phyloP scores from a whole-genome alignment of 2,329 filamentous ascomycete genomes.

The Cladosporium sp. region DNA sequence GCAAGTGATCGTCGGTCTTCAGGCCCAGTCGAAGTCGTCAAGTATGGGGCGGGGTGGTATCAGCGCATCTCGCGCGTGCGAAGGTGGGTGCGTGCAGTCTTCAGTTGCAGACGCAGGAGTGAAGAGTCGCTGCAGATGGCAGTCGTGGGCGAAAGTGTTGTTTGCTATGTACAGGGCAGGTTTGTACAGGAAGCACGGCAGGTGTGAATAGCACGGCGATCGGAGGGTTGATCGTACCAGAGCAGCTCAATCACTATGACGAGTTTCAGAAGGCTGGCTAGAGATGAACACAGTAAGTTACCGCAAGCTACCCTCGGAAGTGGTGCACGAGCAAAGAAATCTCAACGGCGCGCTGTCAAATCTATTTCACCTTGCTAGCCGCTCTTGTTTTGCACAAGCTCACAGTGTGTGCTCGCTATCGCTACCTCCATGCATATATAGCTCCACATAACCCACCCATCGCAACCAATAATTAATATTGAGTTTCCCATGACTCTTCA shows the following conservation, averaged over 20 bases:
- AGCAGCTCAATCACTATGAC: not conserved
- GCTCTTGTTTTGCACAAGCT: not conserved
- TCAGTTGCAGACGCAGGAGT: not conserved
- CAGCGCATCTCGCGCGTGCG: not conserved
- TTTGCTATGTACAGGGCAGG: not conserved
- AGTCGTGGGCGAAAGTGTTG: not conserved
- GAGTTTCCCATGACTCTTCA: not conserved
- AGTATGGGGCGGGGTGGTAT: conserved; percentile 4
- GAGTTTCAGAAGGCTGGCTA: not conserved
- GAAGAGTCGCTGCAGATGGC: not conserved
- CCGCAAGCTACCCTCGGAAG: no score
- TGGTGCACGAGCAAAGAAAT: not conserved
- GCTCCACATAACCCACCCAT: no score
- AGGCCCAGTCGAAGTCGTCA: not conserved
- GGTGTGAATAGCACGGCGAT: not conserved
- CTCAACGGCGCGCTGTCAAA: not conserved
- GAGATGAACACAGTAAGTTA: no score
- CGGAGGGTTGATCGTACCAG: no score
- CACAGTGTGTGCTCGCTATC: not conserved
- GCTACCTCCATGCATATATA: not conserved
- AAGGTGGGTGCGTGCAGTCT: not conserved
- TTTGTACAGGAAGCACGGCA: not conserved
- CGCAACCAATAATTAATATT: not conserved
- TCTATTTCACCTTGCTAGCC: no score
- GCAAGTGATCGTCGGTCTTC: conserved; percentile 10